Conservation (phyloP, 306 rosid species). For the Citrullus colocynthis region DNA sequence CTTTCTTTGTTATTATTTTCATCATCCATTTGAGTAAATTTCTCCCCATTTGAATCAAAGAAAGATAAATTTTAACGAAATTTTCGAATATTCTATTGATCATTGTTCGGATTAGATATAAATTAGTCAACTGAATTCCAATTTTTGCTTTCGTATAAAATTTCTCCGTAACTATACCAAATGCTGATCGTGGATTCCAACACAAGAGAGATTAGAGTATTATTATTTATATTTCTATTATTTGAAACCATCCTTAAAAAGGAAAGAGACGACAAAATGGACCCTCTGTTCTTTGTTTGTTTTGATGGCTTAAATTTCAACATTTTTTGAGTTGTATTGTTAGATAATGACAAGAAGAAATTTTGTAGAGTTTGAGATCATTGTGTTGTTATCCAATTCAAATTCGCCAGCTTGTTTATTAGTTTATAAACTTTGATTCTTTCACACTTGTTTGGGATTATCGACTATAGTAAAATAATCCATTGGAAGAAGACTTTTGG, state of each 20-base stretch:
- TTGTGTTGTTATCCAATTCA: not conserved
- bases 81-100: not conserved
- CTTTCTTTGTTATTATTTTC: not conserved
- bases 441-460: not conserved
- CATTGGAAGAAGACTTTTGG: not conserved
- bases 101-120: not conserved
- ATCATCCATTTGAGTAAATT: not conserved
- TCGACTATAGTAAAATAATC: not conserved
- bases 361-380: not conserved
- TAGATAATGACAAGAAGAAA: slow-evolving; percentile 17
- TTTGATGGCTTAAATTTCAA: slow-evolving; percentile 1
- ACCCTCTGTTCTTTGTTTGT: not conserved
- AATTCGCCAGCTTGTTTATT: not conserved
- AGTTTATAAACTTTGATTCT: not conserved
- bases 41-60: not conserved
- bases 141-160: not conserved
- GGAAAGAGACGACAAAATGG: not conserved
- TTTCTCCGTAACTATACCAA: not conserved
- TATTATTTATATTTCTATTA: not conserved
- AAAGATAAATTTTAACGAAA: not conserved
- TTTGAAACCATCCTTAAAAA: not conserved
- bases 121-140: not conserved
- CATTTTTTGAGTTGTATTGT: not conserved
- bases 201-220: not conserved
- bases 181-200: not conserved